Evolutionary conservation across 306 rosid genomes (phyloP).

Genomic region (Begonia peltatifolia): DNA sequence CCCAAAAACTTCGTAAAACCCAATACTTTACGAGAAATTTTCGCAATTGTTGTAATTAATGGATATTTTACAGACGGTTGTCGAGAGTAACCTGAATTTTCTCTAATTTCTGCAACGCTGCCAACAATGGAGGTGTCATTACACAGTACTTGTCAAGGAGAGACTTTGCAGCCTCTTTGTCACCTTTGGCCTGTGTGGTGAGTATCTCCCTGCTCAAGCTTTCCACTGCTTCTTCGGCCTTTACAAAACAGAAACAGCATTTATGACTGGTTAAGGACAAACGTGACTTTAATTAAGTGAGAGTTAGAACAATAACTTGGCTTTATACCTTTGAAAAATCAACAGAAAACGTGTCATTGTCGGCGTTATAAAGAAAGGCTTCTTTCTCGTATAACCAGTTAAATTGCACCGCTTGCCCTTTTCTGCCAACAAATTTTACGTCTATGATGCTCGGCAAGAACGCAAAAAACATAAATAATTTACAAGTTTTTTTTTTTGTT

Average conservation of each 20-base stretch:
- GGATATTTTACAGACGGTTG: too few relatives aligned
- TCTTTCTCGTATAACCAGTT: constrained; percentile 80
- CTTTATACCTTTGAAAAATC: constrained; percentile 64
- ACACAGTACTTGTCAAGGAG: constrained; percentile 51
- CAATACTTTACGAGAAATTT: too few relatives aligned
- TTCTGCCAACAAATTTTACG: constrained; percentile 30
- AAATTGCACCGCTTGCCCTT: constrained; percentile 95
- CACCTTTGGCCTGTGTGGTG: constrained; percentile 84
- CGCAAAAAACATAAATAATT: background rate
- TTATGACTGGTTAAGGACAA: constrained; percentile 7
- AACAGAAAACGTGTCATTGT: constrained; percentile 55
- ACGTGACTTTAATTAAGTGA: background rate
- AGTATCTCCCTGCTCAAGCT: constrained; percentile 77
- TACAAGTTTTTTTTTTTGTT: background rate
- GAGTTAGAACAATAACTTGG: constrained; percentile 3
- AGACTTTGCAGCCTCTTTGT: constrained; percentile 64
- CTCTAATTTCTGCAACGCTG: constrained; percentile 59
- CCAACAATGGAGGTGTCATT: constrained; percentile 47
- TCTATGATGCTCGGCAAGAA: constrained; percentile 17
- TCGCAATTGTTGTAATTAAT: too few relatives aligned
- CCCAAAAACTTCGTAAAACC: too few relatives aligned
- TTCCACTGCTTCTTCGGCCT: constrained; percentile 85
- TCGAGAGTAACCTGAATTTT: constrained; percentile 41
- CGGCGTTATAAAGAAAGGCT: constrained; percentile 51
- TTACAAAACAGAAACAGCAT: constrained; percentile 3